Base-by-base conservation (phyloP, 2,329 filamentous ascomycete species). In the Nemania sp. region DNA sequence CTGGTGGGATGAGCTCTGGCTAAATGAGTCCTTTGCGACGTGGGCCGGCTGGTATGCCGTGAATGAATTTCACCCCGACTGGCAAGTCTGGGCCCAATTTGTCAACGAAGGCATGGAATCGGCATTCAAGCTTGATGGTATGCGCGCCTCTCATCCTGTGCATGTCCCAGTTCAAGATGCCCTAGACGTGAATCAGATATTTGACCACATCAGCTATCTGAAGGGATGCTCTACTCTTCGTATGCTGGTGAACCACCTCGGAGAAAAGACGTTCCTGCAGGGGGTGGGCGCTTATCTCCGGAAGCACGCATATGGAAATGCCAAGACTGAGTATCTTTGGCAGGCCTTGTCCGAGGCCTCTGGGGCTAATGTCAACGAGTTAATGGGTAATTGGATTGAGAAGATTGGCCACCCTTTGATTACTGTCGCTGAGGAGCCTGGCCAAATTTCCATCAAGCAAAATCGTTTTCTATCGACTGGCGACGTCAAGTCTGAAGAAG, bases 31-130 rank as follows among this genome's bases (percentile, higher is more conserved):
- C 11, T 99, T 99, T 69, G 94, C 94, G 36, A 99, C 94, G 3
- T 97, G 93, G 93, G 93, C 97, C 37, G 94, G 93, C 47, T 99
- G 93, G 93, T 82, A 92, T 57, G 92, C 91, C 8, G 85, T 92
- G 54, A 90, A 97, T 69, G 83, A 95, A 69, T 84, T 97, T 50
- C 90, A 97, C 73, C 94, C 94, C 3, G 93, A 97, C 63, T 97
- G 94, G 93, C 87, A 97, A 66, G 89, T 97, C 26, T 99, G 94
- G 94, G 88, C 90, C 54, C 92, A 97, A 75, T 99, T 97, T 75
- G 90, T 97, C 66, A 91, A 91, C 75, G 94, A 97, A 77, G 89
- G 89, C 66, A 90, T 96, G 77, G 91, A 96, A 80, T 86, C 85
- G 77, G 93, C 93, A 52, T 95, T 97, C 73, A 82, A 86, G 61